Evolutionary conservation across 2,329 filamentous ascomycete genomes (phyloP), one percentile per base, ranked within the genome.

Genomic region (Aureobasidium subglaciale): DNA sequence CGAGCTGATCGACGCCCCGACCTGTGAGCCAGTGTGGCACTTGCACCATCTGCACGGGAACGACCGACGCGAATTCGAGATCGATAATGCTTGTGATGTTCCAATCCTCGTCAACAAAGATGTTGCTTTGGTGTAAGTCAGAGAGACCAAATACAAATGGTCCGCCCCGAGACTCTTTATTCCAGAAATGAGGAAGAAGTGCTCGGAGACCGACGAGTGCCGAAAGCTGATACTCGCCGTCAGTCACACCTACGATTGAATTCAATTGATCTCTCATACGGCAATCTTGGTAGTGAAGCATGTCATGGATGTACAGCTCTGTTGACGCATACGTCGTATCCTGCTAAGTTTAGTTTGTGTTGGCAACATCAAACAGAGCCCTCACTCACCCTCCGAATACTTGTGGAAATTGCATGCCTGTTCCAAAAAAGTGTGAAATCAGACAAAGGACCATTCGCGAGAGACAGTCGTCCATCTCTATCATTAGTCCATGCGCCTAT

Each of bases 401-500:
- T 15, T 10, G 41, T 29, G n/a, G 41, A 24, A 10, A 45, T 18
- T 4, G 15, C 15, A 10, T 30, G 2, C 27, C 15, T 27, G 16
- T 45, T 45, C 41, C 41, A 45, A 1, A 30, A 11, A 7, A 27
- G 3, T 2, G 24, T 18, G 9, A 45, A 24, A 7, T 45, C 42
- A 18, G 30, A 22, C 1, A 32, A 4, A 3, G 42, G 62, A 7
- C 61, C 58, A 32, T 61, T 62, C 4, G 59, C 55, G 16, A 62
- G 35, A n/a, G 59, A 58, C 15, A 63, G 53, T 11, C 50, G 22
- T 7, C 62, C 56, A n/a, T 55, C 38, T n/a, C 58, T 27, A 35
- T 61, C 46, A 42, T 61, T 57, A 20, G 46, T 60, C 54, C 58
- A 61, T 20, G 62, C 62, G 35, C 61, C 61, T 27, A 62, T 60